Evolutionary conservation across 345 rosid genomes (phyloP).

Genomic region (Capsella bursapastoris): DNA sequence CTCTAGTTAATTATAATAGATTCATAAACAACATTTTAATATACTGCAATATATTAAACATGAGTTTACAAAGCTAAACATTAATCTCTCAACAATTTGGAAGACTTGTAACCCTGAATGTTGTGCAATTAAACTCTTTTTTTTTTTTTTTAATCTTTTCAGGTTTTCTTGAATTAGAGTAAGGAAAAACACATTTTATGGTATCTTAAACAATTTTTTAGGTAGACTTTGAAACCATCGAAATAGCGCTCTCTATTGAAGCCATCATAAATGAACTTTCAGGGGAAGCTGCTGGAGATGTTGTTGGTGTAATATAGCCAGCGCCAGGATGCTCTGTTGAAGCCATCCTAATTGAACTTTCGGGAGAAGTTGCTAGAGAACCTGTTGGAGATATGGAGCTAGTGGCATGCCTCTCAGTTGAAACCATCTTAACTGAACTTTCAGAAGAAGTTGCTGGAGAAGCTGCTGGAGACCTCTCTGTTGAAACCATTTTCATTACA

Average conservation of each 20-base stretch:
- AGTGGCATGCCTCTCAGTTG: not conserved
- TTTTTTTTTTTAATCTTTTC: not conserved
- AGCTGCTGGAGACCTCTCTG: not conserved
- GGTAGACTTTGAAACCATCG: constrained; percentile 16
- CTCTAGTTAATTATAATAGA: constrained; percentile 8
- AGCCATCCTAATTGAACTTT: not conserved
- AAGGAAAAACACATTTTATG: constrained; percentile 33
- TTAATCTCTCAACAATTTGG: constrained; percentile 42
- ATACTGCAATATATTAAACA: constrained; percentile 31
- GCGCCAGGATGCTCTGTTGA: constrained; percentile 1
- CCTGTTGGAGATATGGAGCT: constrained; percentile 12
- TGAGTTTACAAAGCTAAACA: constrained; percentile 41
- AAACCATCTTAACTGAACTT: not conserved
- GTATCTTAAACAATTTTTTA: constrained; percentile 22
- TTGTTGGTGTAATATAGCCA: not conserved
- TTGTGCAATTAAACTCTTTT: constrained; percentile 11
- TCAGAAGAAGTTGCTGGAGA: constrained; percentile 9
- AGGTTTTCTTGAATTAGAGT: constrained; percentile 25
- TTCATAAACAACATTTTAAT: constrained; percentile 35
- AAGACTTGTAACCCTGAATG: constrained; percentile 21
- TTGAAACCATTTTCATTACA: not conserved
- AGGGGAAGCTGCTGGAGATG: constrained; percentile 9
- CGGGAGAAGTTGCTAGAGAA: constrained; percentile 5
- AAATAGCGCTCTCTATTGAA: constrained; percentile 9
- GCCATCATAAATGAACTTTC: constrained; percentile 9